These are phyloP conservation scores for Phytophthora pinifolia DNA, from an alignment of 352 stramenopile genomes.

Conservation along the genomic window DNA sequence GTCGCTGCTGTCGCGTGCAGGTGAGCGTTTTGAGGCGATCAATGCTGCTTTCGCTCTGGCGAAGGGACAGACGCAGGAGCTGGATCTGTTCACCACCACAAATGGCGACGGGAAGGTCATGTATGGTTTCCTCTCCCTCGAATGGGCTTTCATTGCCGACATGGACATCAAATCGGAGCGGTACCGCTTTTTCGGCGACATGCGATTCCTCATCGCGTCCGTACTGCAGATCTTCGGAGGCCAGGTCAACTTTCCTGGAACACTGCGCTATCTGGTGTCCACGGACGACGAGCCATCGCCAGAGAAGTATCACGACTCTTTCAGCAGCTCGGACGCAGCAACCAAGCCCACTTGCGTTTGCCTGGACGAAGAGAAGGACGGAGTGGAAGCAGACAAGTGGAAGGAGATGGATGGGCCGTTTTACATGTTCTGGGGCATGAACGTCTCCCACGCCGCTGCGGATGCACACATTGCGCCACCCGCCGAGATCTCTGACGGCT, in stretches of 20 bases:
- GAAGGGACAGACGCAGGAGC: constrained; percentile 58
- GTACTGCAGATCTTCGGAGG: constrained; percentile 42
- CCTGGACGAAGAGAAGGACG: constrained; percentile 18
- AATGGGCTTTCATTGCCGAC: constrained; percentile 83
- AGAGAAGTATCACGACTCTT: constrained; percentile 39
- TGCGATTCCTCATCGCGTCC: constrained; percentile 54
- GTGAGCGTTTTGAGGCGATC: constrained; percentile 49
- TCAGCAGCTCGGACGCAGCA: constrained; percentile 11
- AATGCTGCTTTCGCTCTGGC: constrained; percentile 67
- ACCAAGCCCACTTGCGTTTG: constrained; percentile 26
- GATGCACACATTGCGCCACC: constrained; percentile 49
- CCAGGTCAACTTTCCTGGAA: constrained; percentile 38
- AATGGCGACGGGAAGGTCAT: constrained; percentile 51
- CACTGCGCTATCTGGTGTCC: constrained; percentile 39
- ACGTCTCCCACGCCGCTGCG: constrained; percentile 47
- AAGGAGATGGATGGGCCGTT: constrained; percentile 48
- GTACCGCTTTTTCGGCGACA: constrained; percentile 53
- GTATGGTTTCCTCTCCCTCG: constrained; percentile 83
- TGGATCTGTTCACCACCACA: constrained; percentile 62
- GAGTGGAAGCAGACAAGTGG: constrained; percentile 27
- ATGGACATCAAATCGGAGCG: constrained; percentile 77
- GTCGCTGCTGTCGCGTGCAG: constrained; percentile 49
- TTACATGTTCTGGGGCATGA: constrained; percentile 66
- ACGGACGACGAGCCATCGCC: constrained; percentile 31
- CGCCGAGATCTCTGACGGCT: constrained; percentile 55